Evolutionary conservation across 441 rosid species (phyloP).

Genomic region (Gossypium gossypioides): DNA sequence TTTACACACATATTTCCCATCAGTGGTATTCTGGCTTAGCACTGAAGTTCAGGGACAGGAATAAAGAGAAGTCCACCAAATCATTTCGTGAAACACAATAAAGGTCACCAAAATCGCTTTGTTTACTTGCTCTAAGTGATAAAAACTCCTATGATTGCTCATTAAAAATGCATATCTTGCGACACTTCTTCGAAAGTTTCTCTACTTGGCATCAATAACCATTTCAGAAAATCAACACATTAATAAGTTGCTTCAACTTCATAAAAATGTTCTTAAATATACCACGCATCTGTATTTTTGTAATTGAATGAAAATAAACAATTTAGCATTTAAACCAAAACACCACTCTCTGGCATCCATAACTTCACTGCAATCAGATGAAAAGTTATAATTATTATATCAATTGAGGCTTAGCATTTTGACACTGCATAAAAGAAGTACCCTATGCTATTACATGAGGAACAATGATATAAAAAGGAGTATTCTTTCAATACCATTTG

Average conservation of each 20-base stretch:
- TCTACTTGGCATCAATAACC: not conserved
- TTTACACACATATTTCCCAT: slow-evolving; percentile 7
- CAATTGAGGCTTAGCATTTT: not conserved
- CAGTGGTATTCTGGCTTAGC: not conserved
- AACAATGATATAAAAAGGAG: not conserved
- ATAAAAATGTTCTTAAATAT: not conserved
- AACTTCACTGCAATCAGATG: not conserved
- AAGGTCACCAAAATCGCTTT: not conserved
- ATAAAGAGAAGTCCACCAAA: not conserved
- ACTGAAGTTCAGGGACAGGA: not conserved
- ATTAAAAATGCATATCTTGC: not conserved
- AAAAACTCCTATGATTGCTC: not conserved
- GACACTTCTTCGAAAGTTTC: not conserved
- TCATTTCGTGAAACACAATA: not conserved
- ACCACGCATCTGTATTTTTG: not conserved
- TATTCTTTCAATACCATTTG: not conserved
- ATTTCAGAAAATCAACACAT: not conserved
- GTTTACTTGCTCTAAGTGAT: not conserved
- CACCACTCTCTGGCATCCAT: not conserved
- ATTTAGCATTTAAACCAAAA: not conserved
- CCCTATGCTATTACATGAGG: not conserved
- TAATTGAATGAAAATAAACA: not conserved
- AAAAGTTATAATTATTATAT: not conserved
- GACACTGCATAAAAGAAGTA: not conserved
- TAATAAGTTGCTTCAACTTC: not conserved